Conservation (phyloP, 2,329 filamentous ascomycete species). For the Nemania abortiva region DNA sequence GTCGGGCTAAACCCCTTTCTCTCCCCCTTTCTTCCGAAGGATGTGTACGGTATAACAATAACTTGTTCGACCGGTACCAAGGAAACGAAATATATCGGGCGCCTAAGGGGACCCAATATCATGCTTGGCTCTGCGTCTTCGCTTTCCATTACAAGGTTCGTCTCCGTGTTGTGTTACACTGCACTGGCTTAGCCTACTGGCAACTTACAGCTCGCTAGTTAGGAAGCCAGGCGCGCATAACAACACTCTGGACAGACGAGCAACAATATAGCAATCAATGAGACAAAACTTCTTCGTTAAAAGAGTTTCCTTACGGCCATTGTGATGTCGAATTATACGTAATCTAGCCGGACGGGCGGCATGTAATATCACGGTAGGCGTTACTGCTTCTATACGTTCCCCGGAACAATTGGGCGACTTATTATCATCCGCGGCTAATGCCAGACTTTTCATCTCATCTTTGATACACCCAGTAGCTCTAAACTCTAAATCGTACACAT, state of each 20-base stretch:
- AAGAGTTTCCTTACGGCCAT: background rate
- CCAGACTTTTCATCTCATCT: background rate
- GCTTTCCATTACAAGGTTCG: conserved; percentile 21
- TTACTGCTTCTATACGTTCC: conserved; percentile 2
- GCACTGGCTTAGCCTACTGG: conserved; percentile 6
- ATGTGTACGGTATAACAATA: conserved; percentile 19
- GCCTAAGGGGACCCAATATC: conserved; percentile 5
- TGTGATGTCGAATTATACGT: background rate
- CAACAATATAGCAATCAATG: conserved; percentile 31
- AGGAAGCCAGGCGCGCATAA: conserved; percentile 24
- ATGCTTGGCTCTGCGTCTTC: conserved; percentile 24
- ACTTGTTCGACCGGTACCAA: conserved; percentile 13
- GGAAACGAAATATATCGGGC: conserved; percentile 24
- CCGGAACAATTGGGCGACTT: too few species aligned
- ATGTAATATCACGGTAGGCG: background rate
- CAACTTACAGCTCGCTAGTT: conserved; percentile 21
- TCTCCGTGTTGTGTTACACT: conserved; percentile 23
- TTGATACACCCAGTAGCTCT: conserved; percentile 5
- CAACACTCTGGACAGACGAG: conserved; percentile 30
- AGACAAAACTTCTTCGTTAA: conserved; percentile 33
- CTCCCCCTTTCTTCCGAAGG: conserved; percentile 17
- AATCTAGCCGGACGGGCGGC: background rate
- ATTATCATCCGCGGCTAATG: background rate
- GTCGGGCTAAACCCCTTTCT: background rate
- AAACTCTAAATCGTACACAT: conserved; percentile 4